Conservation (phyloP, 495 filamentous ascomycete species). For the Annulohypoxylon bovei region DNA sequence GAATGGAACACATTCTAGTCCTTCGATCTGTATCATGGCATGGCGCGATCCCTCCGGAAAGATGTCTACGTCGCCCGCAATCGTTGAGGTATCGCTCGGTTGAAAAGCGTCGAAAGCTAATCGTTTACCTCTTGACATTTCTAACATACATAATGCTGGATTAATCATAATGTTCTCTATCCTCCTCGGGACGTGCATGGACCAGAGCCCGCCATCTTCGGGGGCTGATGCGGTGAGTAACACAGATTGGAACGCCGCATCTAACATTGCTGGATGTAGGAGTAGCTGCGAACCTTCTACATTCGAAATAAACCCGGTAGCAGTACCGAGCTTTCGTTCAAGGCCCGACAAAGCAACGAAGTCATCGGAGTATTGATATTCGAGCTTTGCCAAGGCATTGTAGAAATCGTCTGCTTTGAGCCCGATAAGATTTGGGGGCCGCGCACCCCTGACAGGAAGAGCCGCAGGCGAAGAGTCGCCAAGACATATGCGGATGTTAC, state of each 20-base stretch:
- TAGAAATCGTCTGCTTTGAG: not conserved
- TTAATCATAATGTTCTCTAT: slow-evolving; percentile 37
- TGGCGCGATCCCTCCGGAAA: slow-evolving; percentile 17
- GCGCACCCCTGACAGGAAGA: not conserved
- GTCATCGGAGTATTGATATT: not conserved
- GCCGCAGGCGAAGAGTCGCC: not conserved
- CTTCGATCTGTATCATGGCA: slow-evolving; percentile 47
- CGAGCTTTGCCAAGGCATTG: not conserved
- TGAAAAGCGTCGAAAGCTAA: not conserved
- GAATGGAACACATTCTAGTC: slow-evolving; percentile 29
- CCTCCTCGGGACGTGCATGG: slow-evolving; percentile 38
- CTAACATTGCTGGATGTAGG: slow-evolving; percentile 45
- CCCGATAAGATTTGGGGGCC: not conserved
- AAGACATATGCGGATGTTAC: not conserved
- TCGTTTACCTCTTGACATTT: not conserved
- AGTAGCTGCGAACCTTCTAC: not conserved
- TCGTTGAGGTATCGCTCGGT: not conserved
- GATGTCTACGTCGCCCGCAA: slow-evolving; percentile 37
- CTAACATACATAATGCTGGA: not conserved
- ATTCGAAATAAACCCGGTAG: not conserved
- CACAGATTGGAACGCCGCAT: slow-evolving; percentile 44
- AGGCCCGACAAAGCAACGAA: not conserved
- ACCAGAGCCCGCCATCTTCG: slow-evolving; percentile 33
- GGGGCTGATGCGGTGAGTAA: slow-evolving; percentile 41
- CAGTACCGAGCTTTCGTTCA: not conserved